Conservation (phyloP, 176 grass and related monocot genomes). For the Oryza officinalis region DNA sequence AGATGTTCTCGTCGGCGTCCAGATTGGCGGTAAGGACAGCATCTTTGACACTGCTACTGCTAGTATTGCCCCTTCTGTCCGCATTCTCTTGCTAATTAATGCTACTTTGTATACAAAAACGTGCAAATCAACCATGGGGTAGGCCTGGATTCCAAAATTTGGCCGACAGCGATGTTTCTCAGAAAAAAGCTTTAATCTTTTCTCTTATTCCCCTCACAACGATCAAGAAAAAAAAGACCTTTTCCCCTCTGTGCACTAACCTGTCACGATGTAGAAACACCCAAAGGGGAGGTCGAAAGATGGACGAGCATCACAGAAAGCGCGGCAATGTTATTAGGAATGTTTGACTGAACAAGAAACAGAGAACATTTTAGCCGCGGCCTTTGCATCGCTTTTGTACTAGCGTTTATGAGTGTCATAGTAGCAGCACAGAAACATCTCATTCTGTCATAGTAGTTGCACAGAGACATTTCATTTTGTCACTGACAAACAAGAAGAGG, state of each 20-base stretch:
- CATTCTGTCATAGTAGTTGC: not conserved
- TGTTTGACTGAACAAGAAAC: constrained; percentile 34
- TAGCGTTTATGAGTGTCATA: not conserved
- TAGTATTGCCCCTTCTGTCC: constrained; percentile 11
- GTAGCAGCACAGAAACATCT: not conserved
- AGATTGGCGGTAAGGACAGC: constrained; percentile 41
- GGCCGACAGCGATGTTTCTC: constrained; percentile 14
- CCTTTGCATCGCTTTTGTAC: not conserved
- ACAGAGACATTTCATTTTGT: not conserved
- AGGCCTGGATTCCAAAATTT: constrained; percentile 51
- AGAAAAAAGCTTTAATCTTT: not conserved
- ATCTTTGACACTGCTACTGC: constrained; percentile 21
- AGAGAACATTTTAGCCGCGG: constrained; percentile 8
- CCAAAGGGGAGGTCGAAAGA: constrained; percentile 36
- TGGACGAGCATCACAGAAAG: constrained; percentile 37
- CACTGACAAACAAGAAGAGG: constrained; percentile 14
- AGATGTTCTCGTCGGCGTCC: constrained; percentile 49
- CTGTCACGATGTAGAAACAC: constrained; percentile 21
- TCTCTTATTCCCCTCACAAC: constrained; percentile 38
- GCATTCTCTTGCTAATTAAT: not conserved
- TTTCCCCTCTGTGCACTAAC: constrained; percentile 17
- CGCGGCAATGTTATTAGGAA: not conserved
- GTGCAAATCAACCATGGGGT: constrained; percentile 41
- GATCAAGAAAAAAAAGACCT: constrained; percentile 32
- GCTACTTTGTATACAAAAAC: constrained; percentile 37